Evolutionary conservation across 352 stramenopile species (phyloP).

Genomic region (Plasmopara muralis): DNA sequence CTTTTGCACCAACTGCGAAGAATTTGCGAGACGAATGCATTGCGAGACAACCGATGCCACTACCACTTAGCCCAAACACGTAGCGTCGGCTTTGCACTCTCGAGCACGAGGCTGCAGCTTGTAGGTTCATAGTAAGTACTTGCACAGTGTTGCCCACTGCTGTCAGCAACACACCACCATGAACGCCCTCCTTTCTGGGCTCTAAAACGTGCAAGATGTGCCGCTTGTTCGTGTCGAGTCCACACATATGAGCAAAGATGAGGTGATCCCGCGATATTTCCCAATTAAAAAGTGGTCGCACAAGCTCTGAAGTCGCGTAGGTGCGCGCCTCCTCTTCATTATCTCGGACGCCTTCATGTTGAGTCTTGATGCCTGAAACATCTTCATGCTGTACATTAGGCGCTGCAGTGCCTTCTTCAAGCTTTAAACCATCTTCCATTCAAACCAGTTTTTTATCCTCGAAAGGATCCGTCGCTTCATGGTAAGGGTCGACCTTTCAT

Average conservation of each 20-base stretch:
- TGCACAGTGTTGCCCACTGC: conserved; percentile 71
- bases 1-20: conserved; percentile 88
- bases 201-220: conserved; percentile 62
- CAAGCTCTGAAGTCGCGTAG: conserved; percentile 20
- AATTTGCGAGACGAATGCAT: conserved; percentile 65
- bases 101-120: conserved; percentile 9
- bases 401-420: neutral
- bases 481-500: conserved; percentile 5
- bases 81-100: conserved; percentile 36
- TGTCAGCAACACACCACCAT: conserved; percentile 58
- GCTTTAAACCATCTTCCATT: conserved; percentile 9
- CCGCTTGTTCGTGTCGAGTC: conserved; percentile 56
- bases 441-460: neutral
- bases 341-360: neutral
- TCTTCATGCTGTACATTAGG: neutral
- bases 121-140: conserved; percentile 42
- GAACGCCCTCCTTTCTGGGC: conserved; percentile 16
- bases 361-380: neutral
- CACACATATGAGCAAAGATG: conserved; percentile 58
- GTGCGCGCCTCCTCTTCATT: conserved; percentile 3
- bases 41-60: conserved; percentile 56
- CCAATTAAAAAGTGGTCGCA: conserved; percentile 44
- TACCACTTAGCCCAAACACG: conserved; percentile 64
- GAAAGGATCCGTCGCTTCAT: conserved; percentile 10
- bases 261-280: conserved; percentile 72